Conservation (phyloP, 2,329 filamentous ascomycete species). For the Pleomassaria siparia region DNA sequence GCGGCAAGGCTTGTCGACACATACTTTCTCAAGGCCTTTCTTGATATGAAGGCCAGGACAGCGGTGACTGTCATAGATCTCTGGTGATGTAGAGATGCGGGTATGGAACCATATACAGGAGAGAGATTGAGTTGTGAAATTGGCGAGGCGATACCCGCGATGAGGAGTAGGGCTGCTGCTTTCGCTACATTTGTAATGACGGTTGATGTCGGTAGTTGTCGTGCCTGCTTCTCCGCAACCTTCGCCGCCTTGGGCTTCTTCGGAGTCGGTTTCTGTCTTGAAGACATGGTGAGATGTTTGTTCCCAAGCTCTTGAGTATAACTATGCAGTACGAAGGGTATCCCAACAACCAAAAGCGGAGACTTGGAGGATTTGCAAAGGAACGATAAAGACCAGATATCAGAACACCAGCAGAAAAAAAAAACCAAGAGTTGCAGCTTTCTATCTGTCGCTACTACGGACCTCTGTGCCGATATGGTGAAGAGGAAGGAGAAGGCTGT, state of each 20-base stretch:
- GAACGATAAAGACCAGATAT: conserved; percentile 10
- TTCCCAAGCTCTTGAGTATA: conserved; percentile 2
- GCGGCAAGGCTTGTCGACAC: conserved; percentile 50
- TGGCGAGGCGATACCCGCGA: conserved; percentile 66
- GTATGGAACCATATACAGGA: conserved; percentile 85
- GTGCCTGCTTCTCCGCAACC: conserved; percentile 25
- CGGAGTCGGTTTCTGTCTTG: conserved; percentile 32
- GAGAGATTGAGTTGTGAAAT: conserved; percentile 76
- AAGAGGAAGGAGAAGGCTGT: neutral
- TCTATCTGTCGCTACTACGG: conserved; percentile 8
- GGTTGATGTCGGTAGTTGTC: conserved; percentile 22
- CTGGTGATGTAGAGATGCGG: conserved; percentile 71
- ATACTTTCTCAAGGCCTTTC: conserved; percentile 57
- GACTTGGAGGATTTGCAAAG: neutral
- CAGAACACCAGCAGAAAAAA: neutral
- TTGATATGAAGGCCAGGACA: conserved; percentile 72
- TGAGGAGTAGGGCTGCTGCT: conserved; percentile 49
- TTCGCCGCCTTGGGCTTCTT: conserved; percentile 38
- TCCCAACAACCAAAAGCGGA: conserved; percentile 1
- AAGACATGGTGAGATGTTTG: conserved; percentile 26
- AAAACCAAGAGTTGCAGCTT: neutral
- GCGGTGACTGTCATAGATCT: conserved; percentile 65
- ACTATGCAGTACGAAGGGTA: neutral
- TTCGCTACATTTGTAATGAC: conserved; percentile 34
- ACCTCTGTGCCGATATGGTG: conserved; percentile 11